Evolutionary conservation across 2,329 filamentous ascomycete genomes (phyloP), one percentile per base, ranked within the genome.

Genomic region (Cytospora schulzeri): DNA sequence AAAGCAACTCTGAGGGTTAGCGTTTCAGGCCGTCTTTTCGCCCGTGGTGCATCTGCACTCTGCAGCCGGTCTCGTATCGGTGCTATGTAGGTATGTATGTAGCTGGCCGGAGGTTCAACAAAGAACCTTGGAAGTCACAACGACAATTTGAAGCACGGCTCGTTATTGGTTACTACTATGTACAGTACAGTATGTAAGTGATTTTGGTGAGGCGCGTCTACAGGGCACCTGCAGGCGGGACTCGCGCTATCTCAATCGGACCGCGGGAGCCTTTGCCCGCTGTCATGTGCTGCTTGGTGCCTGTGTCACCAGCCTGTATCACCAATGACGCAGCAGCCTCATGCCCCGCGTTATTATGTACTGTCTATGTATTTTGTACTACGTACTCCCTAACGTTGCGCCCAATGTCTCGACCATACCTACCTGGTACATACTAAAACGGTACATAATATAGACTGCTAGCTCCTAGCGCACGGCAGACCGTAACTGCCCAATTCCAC

Each of bases 301-400:
- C 33, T 35, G 33, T 35, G 33, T 35, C 14, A 35, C 57, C 50
- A n/a, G 29, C 33, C 31, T 15, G 38, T 51, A 19, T 55, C 22
- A 22, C 62, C 50, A 59, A 65, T 65, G 63, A 65, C 63, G 63
- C 63, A 62, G 45, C 59, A 53, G 41, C 63, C 55, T 61, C 50
- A 53, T 57, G 55, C 35, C 63, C 63, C 54, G 63, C 63, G 59
- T 62, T 58, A 51, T 52, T n/a, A 45, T 45, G 17, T 45, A 45
- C 38, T 45, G 14, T 9, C n/a, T 14, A 48, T 24, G n/a, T 48
- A 48, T 24, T 14, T 24, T 14, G 45, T 15, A 35, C 12, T 4
- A 35, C 15, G 33, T 35, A 35, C 12, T 35, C 33, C 33, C 2
- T n/a, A n/a, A 19, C 19, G 41, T n/a, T 45, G 41, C 41, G 41